Base-by-base conservation (phyloP, 805 yeast genomes). In the Suhomyces kilbournensis region DNA sequence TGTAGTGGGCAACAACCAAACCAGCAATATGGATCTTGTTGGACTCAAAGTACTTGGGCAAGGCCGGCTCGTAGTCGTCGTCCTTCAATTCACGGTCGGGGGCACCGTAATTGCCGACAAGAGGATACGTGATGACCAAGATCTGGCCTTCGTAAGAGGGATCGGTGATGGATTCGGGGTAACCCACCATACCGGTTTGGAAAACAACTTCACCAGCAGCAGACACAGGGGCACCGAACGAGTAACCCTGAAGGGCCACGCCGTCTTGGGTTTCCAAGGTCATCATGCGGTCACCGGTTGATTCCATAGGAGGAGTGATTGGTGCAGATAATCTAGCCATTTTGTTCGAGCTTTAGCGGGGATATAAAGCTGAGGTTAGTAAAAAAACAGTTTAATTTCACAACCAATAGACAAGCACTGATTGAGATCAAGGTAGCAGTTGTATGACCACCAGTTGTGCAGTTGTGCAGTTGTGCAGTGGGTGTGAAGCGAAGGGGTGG, bases 171-270 rank as follows among this genome's bases (percentile, higher is more conserved):
- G 97, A 85, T 74, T 94, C 99, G 42, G 98, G 99, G 71, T 94
- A 94, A 56, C 99, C 99, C 62, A 94, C 98, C 97, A 94, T 92
- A 78, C 99, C 98, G 57, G 99, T 94, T 75, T 96, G 98, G 84
- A 94, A 94, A 55, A 94, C 99, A 64, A 96, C 83, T 77, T 94
- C 99, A 81, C 99, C 99, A 52, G 98, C 96, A 52, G 85, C 83
- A 23, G 96, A 71, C 55, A 79, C 83, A 56, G 86, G 86, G 51
- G 98, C 97, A 79, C 99, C 99, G 65, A 94, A 94, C 19, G 98
- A 93, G 77, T 88, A 90, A 75, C 99, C 99, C 74, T 90, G 94
- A 62, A 93, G 80, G 53, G 85, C 82, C 57, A 84, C 72, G 61
- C 97, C 97, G 70, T 89, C 91, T 63, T 88, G 87, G 62, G 94